Percentiles rank a stretch among this genome's conserved stretches.
phyloP scores from a whole-genome alignment of 2,329 filamentous ascomycete genomes.

The Trichothecium roseum region DNA sequence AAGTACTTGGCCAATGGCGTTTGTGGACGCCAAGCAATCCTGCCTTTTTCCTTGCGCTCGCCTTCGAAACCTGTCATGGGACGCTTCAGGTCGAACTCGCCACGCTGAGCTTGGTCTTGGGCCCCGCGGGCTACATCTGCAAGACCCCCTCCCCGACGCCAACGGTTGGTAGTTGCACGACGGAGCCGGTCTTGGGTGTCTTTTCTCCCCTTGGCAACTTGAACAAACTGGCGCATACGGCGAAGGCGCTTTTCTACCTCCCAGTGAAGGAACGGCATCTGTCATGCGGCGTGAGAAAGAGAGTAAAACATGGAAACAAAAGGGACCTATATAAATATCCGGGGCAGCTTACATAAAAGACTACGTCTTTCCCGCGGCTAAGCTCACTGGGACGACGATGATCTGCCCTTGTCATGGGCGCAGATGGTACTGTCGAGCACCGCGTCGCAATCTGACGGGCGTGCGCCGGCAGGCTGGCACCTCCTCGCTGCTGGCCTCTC shows the following conservation, averaged over 20 bases:
- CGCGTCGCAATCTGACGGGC: conserved; percentile 9
- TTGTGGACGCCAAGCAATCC: conserved; percentile 6
- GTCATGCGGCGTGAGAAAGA: background rate
- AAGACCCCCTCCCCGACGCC: conserved; percentile 1
- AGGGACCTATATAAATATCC: too few species aligned
- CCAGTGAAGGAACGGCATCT: conserved; percentile 11
- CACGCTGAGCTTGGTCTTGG: background rate
- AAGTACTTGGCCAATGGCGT: conserved; percentile 10
- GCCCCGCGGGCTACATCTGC: conserved; percentile 5
- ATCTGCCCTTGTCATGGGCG: conserved; percentile 2
- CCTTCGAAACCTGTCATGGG: background rate
- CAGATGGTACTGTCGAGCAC: conserved; percentile 9
- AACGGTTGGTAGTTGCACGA: conserved; percentile 6
- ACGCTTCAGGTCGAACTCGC: conserved; percentile 1
- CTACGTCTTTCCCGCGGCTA: conserved; percentile 6
- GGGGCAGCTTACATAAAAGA: conserved; percentile 7
- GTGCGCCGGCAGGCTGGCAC: conserved; percentile 6
- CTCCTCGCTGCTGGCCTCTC: conserved; percentile 9
- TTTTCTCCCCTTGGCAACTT: conserved; percentile 8
- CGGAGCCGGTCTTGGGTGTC: conserved; percentile 6
- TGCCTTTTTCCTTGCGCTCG: conserved; percentile 1
- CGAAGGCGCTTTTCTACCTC: conserved; percentile 10
- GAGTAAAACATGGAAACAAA: too few species aligned
- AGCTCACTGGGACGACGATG: background rate
- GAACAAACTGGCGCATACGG: conserved; percentile 9